phyloP scores from a whole-genome alignment of 2,329 filamentous ascomycete species.

The Xylaria sp. region DNA sequence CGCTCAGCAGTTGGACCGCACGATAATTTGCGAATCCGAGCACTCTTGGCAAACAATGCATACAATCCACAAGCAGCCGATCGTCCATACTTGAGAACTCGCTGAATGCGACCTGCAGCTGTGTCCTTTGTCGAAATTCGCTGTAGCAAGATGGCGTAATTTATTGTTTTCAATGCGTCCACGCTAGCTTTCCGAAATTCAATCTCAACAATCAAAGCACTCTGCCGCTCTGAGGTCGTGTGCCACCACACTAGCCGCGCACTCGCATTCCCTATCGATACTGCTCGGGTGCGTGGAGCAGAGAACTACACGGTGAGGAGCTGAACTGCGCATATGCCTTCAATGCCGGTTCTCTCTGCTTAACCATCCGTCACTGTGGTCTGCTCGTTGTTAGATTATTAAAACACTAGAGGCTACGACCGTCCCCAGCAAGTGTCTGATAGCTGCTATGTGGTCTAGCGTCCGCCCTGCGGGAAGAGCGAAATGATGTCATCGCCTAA shows the following conservation, averaged over 20 bases:
- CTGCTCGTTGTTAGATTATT: too few species aligned
- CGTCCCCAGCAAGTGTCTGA: too few species aligned
- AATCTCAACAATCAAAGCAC: slow-evolving; percentile 22
- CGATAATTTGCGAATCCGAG: neutral
- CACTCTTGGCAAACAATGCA: neutral
- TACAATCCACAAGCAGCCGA: slow-evolving; percentile 3
- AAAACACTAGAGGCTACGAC: too few species aligned
- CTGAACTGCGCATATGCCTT: too few species aligned
- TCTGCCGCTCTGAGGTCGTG: slow-evolving; percentile 6
- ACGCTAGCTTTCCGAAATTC: slow-evolving; percentile 13
- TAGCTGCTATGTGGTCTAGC: too few species aligned
- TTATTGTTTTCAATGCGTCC: slow-evolving; percentile 28
- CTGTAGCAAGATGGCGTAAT: slow-evolving; percentile 24
- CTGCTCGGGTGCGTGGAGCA: neutral
- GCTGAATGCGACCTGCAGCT: slow-evolving; percentile 14
- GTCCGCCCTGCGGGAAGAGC: too few species aligned
- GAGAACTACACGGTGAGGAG: too few species aligned
- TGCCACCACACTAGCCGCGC: neutral
- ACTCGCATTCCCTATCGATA: slow-evolving; percentile 1
- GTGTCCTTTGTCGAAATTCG: slow-evolving; percentile 7
- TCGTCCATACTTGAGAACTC: neutral
- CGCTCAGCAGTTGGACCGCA: neutral
- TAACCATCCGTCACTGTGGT: too few species aligned
- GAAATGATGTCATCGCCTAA: too few species aligned
- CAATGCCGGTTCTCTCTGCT: too few species aligned